Evolutionary conservation across 306 rosid species (phyloP), one percentile per base, ranked within the genome.

Genomic region (Cucurbita ficifolia): DNA sequence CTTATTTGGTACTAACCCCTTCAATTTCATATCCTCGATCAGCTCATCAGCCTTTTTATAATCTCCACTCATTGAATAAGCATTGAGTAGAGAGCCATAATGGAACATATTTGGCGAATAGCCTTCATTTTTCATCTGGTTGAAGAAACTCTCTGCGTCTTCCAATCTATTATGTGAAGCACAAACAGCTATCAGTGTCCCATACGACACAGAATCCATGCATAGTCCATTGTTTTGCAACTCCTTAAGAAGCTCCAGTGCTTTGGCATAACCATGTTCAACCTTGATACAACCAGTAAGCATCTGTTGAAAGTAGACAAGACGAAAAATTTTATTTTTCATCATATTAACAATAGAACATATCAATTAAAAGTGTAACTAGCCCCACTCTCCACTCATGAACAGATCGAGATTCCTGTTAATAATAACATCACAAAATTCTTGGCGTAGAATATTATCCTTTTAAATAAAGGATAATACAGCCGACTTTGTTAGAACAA

Each of bases 1-100:
- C 97, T 93, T 88, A 80, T 93, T 93, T 74, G 97, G 97, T 81
- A 84, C 89, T 90, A 93, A 81, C 87, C 89, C 97, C 68, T 81
- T 90, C 69, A 84, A 87, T 87, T 85, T 86, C 94, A 93, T 90
- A 79, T 88, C 80, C 76, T 81, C 89, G 77, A 93, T 62, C 83
- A 93, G 73, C 63, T 33, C 75, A 79, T 88, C 87, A 52, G 96
- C 94, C 86, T 87, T 91, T 80, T 81, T 76, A 78, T 86, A 80
- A 85, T 90, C 74, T 76, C 97, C 96, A 50, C 77, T 19, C 4
- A 72, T 75, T 57, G 98, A 86, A 81, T 88, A 87, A 59, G 96
- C 96, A 83, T 93, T 93, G 71, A 93, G 84, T 87, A 93, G 81
- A 70, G 97, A 87, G 86, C 97, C 87, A 67, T 87, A 93, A 60